Evolutionary conservation across 139 green algal species (phyloP), one percentile per base, ranked within the genome.

Genomic region (Closterium sp.): DNA sequence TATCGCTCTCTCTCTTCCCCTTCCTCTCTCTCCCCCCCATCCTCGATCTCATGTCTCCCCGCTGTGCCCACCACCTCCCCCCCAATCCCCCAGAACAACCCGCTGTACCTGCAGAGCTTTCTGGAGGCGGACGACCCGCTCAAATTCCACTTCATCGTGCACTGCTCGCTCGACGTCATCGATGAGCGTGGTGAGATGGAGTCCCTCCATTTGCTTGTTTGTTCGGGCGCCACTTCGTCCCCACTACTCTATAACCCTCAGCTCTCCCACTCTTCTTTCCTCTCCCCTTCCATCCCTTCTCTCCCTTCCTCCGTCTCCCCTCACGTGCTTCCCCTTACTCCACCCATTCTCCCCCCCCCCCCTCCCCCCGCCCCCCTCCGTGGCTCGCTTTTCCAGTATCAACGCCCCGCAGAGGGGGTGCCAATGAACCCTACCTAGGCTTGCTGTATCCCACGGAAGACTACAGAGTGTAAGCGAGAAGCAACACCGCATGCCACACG

Each of bases 101-200:
- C 97, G 8, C 88, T 98, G 25, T 98, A 97, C 88, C 94, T 98
- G 43, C 66, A 95, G 91, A 95, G 91, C 12, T 96, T 97, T 84
- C 30, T 87, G n/a, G 83, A 64, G 0, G 89, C 28, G 10, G n/a
- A 87, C 38, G 91, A 97, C 2, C 88, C 93, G 6, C 89, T 97
- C n/a, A 96, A 96, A 69, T 96, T 98, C n/a, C 97, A 98, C 87
- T 97, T 97, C 85, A 95, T 98, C 28, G 94, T 98, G 8, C 97
- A 98, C 90, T 97, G 96, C 91, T 92, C 96, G 12, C 93, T 98
- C 16, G 97, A 98, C 90, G 96, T 96, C 0, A 95, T 98, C 33
- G 97, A 98, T 34, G 97, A 98, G 92, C 98, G 96, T 86, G 92
- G 96, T 97, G 16, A 23, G 32, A 23, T 34, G n/a, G n/a, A n/a